Evolutionary conservation across 352 stramenopile genomes (phyloP).

Genomic region (Phytopythium sindhum): DNA sequence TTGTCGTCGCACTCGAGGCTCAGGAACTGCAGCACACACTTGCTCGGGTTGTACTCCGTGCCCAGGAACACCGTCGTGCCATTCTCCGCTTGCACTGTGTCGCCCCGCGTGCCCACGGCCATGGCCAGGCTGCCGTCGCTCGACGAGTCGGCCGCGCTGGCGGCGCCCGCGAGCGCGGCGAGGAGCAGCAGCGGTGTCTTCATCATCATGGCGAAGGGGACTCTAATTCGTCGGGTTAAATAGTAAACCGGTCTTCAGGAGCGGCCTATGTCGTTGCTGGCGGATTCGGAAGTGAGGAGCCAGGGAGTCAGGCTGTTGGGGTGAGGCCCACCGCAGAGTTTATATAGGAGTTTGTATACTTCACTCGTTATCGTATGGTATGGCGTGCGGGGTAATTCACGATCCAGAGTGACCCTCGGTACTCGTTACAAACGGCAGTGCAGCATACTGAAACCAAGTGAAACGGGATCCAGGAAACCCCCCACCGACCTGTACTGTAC

Average conservation of each 20-base stretch:
- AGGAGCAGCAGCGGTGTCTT: constrained; percentile 3
- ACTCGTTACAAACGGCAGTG: background rate
- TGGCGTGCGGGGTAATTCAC: background rate
- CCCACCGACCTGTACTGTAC: background rate
- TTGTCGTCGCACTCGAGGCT: constrained; percentile 56
- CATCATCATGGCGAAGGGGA: background rate
- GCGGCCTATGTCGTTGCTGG: background rate
- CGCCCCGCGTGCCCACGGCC: constrained; percentile 55
- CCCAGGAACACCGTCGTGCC: constrained; percentile 54
- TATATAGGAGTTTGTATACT: background rate
- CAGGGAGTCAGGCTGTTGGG: background rate
- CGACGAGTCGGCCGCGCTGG: constrained; percentile 1
- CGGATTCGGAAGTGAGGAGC: constrained; percentile 4
- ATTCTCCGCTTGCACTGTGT: constrained; percentile 40
- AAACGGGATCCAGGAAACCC: background rate
- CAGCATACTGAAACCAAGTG: background rate
- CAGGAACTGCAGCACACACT: constrained; percentile 67
- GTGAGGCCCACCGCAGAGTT: background rate
- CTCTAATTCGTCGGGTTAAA: background rate
- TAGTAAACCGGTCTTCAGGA: background rate
- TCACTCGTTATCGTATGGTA: no score
- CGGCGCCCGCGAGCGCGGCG: constrained; percentile 5
- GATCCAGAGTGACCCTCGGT: background rate
- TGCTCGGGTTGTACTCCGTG: constrained; percentile 66
- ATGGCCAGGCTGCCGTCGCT: constrained; percentile 35